Base-by-base conservation (phyloP, 345 rosid genomes). In the Corymbia maculata region DNA sequence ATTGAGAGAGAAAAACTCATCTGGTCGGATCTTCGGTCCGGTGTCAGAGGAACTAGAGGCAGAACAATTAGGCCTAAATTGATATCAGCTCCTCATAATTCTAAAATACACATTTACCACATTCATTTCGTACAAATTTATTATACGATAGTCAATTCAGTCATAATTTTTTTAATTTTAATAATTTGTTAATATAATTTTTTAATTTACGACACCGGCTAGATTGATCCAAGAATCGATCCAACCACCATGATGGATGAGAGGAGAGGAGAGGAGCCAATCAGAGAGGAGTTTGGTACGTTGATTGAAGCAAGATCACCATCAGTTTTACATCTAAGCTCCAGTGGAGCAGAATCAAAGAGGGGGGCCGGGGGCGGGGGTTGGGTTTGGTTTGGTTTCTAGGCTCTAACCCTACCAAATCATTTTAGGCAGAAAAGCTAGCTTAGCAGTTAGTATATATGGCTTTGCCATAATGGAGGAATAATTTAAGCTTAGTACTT, bases 131-230 rank as follows among this genome's bases (percentile, higher is more conserved):
- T 36, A 36, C 16, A 32, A 32, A 68, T 4, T 2, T 16, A 16
- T 16, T 36, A 32, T 2, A 13, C 0, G 8, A 0, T 0, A 4
- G 0, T 32, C 7, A n/a, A 64, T 68, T 68, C 6, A 8, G 5
- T 4, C 0, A 6, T 68, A 8, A 4, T 2, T 1, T 4, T 32
- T 8, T 68, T 0, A 16, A 32, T 8, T 32, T 30, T 32, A 4
- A 2, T 6, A 2, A 15, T 4, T 8, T 68, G 12, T 2, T 3
- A 68, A 28, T 12, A 4, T 3, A 12, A 3, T 26, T 26, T 0
- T 59, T 1, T 0, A 2, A 5, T 24, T 24, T 0, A 0, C 9
- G 4, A 22, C 10, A 4, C 28, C 6, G 11, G 9, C 6, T 8
- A 1, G 4, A 17, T 32, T 3, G 45, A 4, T 9, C 4, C 4